Evolutionary conservation across 1,139 yeast genomes (phyloP).

Genomic region (Scheffersomyces illinoinensis): DNA sequence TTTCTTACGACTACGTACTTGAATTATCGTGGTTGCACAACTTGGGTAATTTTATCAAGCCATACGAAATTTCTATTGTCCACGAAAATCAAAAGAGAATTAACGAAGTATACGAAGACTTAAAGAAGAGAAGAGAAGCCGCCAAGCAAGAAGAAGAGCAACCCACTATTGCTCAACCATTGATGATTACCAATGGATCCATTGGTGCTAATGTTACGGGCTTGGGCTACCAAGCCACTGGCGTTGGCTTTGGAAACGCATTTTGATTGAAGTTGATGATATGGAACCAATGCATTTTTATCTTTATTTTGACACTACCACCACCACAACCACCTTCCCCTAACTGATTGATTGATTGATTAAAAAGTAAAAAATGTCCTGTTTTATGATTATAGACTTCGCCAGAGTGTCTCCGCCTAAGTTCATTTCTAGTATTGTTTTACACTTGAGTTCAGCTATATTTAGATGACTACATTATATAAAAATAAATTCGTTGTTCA

Average conservation of each 20-base stretch:
- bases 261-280: constrained; percentile 22
- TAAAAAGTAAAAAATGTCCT: constrained; percentile 1
- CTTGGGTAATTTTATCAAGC: constrained; percentile 78
- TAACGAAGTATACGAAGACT: constrained; percentile 66
- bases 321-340: background rate
- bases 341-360: constrained; percentile 6
- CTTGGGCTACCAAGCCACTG: constrained; percentile 64
- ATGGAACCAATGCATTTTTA: constrained; percentile 3
- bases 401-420: background rate
- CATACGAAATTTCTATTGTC: constrained; percentile 81
- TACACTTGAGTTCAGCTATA: background rate
- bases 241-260: constrained; percentile 66
- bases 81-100: constrained; percentile 75
- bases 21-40: constrained; percentile 91
- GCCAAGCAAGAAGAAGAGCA: constrained; percentile 54
- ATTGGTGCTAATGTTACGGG: constrained; percentile 27
- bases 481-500: constrained; percentile 1
- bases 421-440: background rate
- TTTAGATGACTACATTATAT: constrained; percentile 1
- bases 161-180: constrained; percentile 48
- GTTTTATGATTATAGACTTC: background rate
- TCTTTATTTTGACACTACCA: background rate
- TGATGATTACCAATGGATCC: constrained; percentile 68
- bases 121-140: constrained; percentile 66
- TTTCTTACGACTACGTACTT: constrained; percentile 79